A percentile compares a stretch with the other conserved stretches of the same genome.
Conservation (phyloP, 495 filamentous ascomycete species). For the Aspergillus ellipticus region DNA sequence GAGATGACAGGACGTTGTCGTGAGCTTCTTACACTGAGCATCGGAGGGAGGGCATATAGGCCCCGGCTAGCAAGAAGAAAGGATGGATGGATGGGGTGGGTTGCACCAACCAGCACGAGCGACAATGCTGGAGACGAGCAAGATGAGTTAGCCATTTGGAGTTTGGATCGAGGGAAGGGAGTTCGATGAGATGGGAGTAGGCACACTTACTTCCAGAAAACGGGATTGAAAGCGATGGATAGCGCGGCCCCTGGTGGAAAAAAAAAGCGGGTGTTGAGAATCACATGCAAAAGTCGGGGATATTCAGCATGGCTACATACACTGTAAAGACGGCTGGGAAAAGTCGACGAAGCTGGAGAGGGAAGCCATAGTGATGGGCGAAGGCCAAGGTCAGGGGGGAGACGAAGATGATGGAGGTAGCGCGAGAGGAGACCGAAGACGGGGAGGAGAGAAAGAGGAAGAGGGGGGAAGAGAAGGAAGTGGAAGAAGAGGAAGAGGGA, state of each 20-base stretch:
- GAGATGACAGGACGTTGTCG: constrained; percentile 7
- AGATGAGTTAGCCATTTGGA: constrained; percentile 12
- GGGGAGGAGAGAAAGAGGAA: constrained; percentile 3
- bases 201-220: constrained; percentile 54
- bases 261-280: constrained; percentile 19
- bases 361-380: constrained; percentile 29
- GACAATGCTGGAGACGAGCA: constrained; percentile 32
- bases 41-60: background rate
- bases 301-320: constrained; percentile 23
- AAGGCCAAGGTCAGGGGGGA: background rate
- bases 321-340: constrained; percentile 41
- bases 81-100: constrained; percentile 3
- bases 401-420: background rate
- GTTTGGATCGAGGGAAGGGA: background rate
- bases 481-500: constrained; percentile 12
- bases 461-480: constrained; percentile 4
- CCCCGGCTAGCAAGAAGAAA: background rate
- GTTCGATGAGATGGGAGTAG: background rate
- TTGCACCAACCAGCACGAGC: constrained; percentile 42
- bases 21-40: constrained; percentile 9
- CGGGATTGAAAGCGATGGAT: constrained; percentile 52
- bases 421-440: constrained; percentile 10
- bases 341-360: constrained; percentile 43
- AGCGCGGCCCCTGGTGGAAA: constrained; percentile 43
- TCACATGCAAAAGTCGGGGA: constrained; percentile 29